A percentile compares a stretch with the other conserved stretches of the same genome.
These are phyloP conservation scores for Phytophthora fragariaefolia DNA, from an alignment of 352 stramenopile genomes.

Conservation along the genomic window DNA sequence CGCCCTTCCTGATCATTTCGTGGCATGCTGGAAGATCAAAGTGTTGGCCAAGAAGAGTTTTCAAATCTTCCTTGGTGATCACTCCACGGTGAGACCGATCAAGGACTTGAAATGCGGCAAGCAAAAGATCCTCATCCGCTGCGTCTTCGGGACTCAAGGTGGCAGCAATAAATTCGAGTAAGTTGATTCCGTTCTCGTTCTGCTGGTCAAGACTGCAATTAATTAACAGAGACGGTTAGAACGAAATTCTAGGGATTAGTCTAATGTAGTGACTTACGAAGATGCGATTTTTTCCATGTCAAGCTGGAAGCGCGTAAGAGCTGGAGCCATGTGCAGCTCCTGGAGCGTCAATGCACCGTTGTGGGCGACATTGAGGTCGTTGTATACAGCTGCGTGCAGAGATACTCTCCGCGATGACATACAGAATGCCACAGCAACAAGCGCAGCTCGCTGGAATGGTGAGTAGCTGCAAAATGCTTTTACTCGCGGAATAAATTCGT, in stretches of 20 bases:
- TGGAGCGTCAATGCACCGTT: constrained; percentile 77
- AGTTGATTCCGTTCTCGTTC: constrained; percentile 74
- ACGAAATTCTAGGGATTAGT: too few relatives aligned
- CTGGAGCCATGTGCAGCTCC: constrained; percentile 58
- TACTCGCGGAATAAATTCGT: constrained; percentile 67
- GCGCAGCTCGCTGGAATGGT: constrained; percentile 60
- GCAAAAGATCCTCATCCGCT: constrained; percentile 58
- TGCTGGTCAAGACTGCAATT: constrained; percentile 71
- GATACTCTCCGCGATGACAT: constrained; percentile 64
- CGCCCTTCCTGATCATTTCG: constrained; percentile 70
- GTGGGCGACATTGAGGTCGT: constrained; percentile 80
- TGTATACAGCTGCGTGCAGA: constrained; percentile 72
- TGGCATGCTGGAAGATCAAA: constrained; percentile 61
- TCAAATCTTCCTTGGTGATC: constrained; percentile 65
- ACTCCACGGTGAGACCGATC: constrained; percentile 65
- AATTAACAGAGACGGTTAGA: too few relatives aligned
- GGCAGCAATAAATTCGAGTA: constrained; percentile 82
- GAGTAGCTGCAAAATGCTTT: constrained; percentile 77
- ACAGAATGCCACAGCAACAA: constrained; percentile 77
- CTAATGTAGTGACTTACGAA: constrained; percentile 53
- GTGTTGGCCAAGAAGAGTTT: constrained; percentile 62
- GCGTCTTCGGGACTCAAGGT: constrained; percentile 70
- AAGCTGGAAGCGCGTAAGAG: constrained; percentile 64
- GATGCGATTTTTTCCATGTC: constrained; percentile 72
- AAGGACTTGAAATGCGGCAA: constrained; percentile 65